Conservation (phyloP, 331 rosid genomes). For the Rhamnella rubrinervis region DNA sequence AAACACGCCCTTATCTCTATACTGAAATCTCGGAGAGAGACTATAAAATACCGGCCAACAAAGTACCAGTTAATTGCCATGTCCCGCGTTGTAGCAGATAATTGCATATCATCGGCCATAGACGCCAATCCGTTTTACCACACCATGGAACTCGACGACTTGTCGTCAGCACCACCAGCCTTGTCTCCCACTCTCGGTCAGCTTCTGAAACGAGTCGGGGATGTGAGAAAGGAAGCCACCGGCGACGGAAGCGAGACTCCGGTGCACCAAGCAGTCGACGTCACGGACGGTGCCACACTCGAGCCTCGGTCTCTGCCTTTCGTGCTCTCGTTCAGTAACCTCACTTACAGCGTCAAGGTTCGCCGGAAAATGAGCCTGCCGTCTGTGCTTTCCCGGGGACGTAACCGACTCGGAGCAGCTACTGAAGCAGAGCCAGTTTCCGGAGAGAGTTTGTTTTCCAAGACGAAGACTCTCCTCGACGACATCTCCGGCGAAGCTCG, state of each 20-base stretch:
- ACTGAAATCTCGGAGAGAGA: background rate
- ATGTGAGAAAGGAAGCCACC: slow-evolving; percentile 49
- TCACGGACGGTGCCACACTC: slow-evolving; percentile 24
- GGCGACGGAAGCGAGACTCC: slow-evolving; percentile 82
- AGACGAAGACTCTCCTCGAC: slow-evolving; percentile 64
- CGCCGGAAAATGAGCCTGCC: slow-evolving; percentile 48
- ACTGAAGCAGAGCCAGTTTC: slow-evolving; percentile 26
- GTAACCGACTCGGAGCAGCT: slow-evolving; percentile 23
- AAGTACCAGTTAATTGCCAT: slow-evolving; percentile 14
- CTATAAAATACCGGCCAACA: background rate
- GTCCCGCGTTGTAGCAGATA: slow-evolving; percentile 53
- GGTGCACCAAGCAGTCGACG: slow-evolving; percentile 53
- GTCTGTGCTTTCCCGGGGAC: background rate
- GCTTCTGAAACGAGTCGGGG: slow-evolving; percentile 79
- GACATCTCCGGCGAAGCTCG: slow-evolving; percentile 87
- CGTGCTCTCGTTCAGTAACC: slow-evolving; percentile 64
- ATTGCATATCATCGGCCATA: slow-evolving; percentile 26
- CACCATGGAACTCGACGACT: slow-evolving; percentile 39
- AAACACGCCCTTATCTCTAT: slow-evolving; percentile 9
- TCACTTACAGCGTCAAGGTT: slow-evolving; percentile 72
- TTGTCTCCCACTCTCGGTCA: slow-evolving; percentile 63
- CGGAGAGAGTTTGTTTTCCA: slow-evolving; percentile 41
- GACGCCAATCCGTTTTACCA: slow-evolving; percentile 25
- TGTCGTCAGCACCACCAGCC: slow-evolving; percentile 17
- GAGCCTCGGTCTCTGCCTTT: slow-evolving; percentile 66